Base-by-base conservation (phyloP, 1,139 yeast species). In the Arxiozyma telluris region DNA sequence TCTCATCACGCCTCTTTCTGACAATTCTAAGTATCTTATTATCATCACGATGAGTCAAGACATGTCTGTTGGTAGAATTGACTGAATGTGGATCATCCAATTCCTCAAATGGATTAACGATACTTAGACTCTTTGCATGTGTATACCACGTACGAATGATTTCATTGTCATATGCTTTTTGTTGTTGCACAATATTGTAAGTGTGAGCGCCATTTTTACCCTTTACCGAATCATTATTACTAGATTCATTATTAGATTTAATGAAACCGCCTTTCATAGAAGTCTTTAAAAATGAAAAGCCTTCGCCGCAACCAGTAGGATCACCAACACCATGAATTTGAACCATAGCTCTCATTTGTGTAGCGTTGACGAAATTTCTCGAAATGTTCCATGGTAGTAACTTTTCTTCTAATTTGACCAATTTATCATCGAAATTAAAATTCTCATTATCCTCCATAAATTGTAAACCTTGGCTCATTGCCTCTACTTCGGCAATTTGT, bases 301-400 rank as follows among this genome's bases (percentile, higher is more conserved):
- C 96, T 58, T 88, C 86, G 0, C 96, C 95, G 58, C 87, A 82
- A 41, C 96, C 96, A 0, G 96, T 84, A 2, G 96, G 96, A 68
- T 93, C 98, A 51, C 98, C 98, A 57, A 86, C 94, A n/a, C 97
- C 97, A 65, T 89, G 90, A 44, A 94, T 79, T 65, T 91, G 97
- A 49, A 94, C 76, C 98, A 93, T 93, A 0, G 97, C 94, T 64
- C 95, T 91, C 54, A 97, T 94, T 66, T 91, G 98, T 41, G 96
- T 91, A 7, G 98, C 95, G 66, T 84, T 87, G 56, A 91, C 82
- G 65, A 94, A 94, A 68, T 93, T 94, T 57, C 91, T 78, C 0
- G 97, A 84, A 21, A 87, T 77, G 67, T 87, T 90, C 99, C 99
- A 94, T 0, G 97, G 94, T 0, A 97, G 85, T 51, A 89, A 73